phyloP scores from a whole-genome alignment of 139 green algal genomes.

The Gonium pectorale region DNA sequence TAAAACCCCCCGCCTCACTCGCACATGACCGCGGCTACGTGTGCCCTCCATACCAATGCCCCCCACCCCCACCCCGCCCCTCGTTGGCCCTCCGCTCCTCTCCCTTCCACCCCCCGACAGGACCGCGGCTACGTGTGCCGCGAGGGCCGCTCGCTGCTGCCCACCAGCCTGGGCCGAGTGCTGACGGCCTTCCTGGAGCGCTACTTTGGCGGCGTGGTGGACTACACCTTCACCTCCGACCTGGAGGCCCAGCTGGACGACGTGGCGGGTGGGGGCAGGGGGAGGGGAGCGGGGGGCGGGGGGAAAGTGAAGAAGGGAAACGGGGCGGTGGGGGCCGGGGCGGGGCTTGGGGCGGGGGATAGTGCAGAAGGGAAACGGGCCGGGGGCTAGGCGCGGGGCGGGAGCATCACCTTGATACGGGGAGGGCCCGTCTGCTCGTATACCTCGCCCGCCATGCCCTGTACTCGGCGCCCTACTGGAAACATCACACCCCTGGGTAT shows the following conservation, averaged over 20 bases:
- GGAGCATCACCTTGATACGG: no score
- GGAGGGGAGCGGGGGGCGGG: not conserved
- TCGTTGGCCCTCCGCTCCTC: not conserved
- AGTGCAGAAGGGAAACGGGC: not conserved
- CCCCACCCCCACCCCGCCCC: not conserved
- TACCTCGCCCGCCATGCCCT: no score
- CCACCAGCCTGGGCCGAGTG: conserved; percentile 73
- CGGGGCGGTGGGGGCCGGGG: not conserved
- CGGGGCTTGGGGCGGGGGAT: not conserved
- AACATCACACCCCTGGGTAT: no score
- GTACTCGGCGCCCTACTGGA: no score
- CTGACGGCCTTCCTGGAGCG: conserved; percentile 81
- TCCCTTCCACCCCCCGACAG: conserved; percentile 40
- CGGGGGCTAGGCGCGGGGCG: no score
- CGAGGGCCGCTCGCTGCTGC: conserved; percentile 66
- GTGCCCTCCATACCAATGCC: no score
- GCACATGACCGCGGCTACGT: no score
- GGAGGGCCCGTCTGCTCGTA: no score
- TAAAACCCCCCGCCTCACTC: no score
- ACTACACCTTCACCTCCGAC: conserved; percentile 83
- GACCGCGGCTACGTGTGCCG: conserved; percentile 76
- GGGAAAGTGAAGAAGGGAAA: not conserved
- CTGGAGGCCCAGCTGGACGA: conserved; percentile 80
- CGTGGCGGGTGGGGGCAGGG: conserved; percentile 61
- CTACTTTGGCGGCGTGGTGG: conserved; percentile 85